A percentile compares a stretch with the other conserved stretches of the same genome.
Conservation (phyloP, 768 basidiomycete species). For the Rubroboletus pulcherrimus region DNA sequence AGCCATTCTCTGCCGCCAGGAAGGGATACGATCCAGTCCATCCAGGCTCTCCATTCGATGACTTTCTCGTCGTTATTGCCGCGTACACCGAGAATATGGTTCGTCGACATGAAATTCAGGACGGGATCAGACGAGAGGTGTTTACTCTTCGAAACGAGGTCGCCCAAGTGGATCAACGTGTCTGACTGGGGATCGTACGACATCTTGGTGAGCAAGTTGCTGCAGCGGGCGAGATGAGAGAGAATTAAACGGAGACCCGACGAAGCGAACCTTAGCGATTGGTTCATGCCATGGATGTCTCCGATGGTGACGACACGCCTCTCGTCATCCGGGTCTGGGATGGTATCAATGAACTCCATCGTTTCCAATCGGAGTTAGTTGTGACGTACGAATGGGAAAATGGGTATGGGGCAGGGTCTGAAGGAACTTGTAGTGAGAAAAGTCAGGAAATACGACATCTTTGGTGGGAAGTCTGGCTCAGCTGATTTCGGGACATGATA, state of each 20-base stretch:
- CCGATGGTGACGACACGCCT: constrained; percentile 74
- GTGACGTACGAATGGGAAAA: constrained; percentile 51
- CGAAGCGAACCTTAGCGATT: constrained; percentile 56
- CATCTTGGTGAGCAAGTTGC: constrained; percentile 59
- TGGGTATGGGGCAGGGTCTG: constrained; percentile 42
- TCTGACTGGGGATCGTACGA: constrained; percentile 60
- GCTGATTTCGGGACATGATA: not conserved
- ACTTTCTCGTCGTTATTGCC: constrained; percentile 94
- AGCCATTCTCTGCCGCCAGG: constrained; percentile 53
- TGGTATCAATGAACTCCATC: not conserved
- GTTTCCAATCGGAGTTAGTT: not conserved
- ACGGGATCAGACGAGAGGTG: constrained; percentile 55
- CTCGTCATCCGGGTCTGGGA: constrained; percentile 44
- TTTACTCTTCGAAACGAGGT: constrained; percentile 67
- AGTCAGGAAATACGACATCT: constrained; percentile 42
- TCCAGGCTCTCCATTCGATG: constrained; percentile 87
- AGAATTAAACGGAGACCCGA: not conserved
- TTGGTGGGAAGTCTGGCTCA: not conserved
- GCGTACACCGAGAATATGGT: constrained; percentile 74
- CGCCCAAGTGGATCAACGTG: constrained; percentile 78
- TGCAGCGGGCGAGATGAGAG: constrained; percentile 25
- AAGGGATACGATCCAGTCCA: constrained; percentile 63
- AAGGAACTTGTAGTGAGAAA: constrained; percentile 45
- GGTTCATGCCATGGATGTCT: constrained; percentile 83
- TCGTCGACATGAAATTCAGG: constrained; percentile 57